These are phyloP conservation scores for Eudorina sp. DNA, from an alignment of 139 green algal species.

Conservation along the genomic window DNA sequence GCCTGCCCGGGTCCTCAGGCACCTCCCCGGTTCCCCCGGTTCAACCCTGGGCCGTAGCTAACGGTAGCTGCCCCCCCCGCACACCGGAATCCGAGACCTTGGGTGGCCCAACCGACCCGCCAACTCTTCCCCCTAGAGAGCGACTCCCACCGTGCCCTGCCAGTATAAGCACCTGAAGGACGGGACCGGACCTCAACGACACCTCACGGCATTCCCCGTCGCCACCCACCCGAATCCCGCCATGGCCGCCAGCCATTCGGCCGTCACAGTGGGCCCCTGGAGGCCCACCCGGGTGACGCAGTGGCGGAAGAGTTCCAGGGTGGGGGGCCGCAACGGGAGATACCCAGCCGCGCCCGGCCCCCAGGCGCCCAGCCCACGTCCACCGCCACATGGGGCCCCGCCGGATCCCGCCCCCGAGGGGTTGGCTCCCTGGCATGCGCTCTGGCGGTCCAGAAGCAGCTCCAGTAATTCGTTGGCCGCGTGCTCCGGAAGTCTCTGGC, in stretches of 20 bases:
- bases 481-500: slow-evolving; percentile 30
- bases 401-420: background rate
- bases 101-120: no score
- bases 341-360: background rate
- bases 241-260: slow-evolving; percentile 27
- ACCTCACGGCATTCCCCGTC: no score
- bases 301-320: slow-evolving; percentile 29
- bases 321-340: slow-evolving; percentile 16
- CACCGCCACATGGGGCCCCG: no score
- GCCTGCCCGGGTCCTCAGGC: no score
- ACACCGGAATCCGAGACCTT: no score
- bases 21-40: no score
- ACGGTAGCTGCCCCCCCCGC: no score
- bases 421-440: background rate
- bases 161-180: no score
- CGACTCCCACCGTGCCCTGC: no score
- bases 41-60: no score
- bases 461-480: slow-evolving; percentile 24
- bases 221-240: slow-evolving; percentile 16
- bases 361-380: background rate
- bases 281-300: background rate
- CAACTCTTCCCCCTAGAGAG: no score
- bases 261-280: background rate
- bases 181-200: no score
- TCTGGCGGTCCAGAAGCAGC: slow-evolving; percentile 2